Evolutionary conservation across 306 rosid species (phyloP).

Genomic region (Fagus crenata): DNA sequence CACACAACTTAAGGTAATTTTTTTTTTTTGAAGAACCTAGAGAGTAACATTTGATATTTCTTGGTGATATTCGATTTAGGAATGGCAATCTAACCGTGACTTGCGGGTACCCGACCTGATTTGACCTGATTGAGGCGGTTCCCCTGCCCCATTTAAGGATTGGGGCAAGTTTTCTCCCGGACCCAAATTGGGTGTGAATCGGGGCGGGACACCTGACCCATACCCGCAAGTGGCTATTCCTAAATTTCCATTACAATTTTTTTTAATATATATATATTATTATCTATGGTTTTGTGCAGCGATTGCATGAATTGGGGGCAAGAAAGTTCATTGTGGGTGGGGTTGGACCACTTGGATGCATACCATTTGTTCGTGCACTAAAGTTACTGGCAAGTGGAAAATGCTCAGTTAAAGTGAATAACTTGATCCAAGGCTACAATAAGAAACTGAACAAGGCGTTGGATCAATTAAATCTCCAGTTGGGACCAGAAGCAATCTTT

Average conservation of each 20-base stretch:
- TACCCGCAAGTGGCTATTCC: too few relatives aligned
- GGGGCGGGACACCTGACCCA: too few relatives aligned
- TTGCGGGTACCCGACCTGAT: too few relatives aligned
- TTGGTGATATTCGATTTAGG: neutral
- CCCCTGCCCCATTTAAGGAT: too few relatives aligned
- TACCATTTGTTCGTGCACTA: conserved; percentile 49
- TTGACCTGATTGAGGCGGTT: too few relatives aligned
- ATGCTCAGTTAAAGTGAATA: conserved; percentile 41
- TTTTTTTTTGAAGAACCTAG: neutral
- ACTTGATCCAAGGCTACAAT: conserved; percentile 45
- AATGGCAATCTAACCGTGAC: too few relatives aligned
- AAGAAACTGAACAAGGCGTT: conserved; percentile 26
- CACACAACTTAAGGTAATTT: conserved; percentile 43
- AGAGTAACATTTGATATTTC: neutral
- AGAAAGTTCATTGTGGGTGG: conserved; percentile 53
- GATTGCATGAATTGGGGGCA: conserved; percentile 45
- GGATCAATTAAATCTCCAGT: conserved; percentile 37
- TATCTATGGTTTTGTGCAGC: conserved; percentile 26
- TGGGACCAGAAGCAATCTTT: conserved; percentile 45
- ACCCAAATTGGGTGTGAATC: too few relatives aligned
- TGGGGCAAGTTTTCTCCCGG: too few relatives aligned
- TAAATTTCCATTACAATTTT: too few relatives aligned
- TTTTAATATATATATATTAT: neutral
- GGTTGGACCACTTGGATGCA: conserved; percentile 56
- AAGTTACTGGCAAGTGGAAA: conserved; percentile 31